These are phyloP conservation scores for Picea abies DNA, from an alignment of 83 land plant species.

Conservation along the genomic window DNA sequence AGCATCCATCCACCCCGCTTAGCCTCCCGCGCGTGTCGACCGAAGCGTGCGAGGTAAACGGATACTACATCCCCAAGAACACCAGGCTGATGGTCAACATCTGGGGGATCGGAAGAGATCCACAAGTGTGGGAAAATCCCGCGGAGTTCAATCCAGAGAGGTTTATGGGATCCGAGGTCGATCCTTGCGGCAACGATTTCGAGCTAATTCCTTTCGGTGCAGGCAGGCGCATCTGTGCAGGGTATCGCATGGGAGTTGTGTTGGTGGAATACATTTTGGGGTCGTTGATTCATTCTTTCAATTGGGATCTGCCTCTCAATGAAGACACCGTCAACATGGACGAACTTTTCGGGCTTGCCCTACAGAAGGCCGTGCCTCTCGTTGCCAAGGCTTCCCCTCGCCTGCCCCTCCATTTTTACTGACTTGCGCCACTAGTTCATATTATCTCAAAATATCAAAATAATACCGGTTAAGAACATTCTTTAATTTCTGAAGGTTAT, in stretches of 20 bases:
- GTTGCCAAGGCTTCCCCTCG: conserved; percentile 8
- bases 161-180: conserved; percentile 19
- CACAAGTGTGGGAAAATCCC: background rate
- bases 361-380: conserved; percentile 39
- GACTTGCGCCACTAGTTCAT: too few relatives aligned
- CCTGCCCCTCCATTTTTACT: too few relatives aligned
- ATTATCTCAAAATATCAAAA: too few relatives aligned
- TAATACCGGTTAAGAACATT: too few relatives aligned
- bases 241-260: conserved; percentile 8
- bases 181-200: conserved; percentile 4
- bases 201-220: conserved; percentile 29
- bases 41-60: conserved; percentile 24
- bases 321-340: conserved; percentile 22
- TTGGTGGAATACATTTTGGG: conserved; percentile 19
- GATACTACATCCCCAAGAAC: too few relatives aligned
- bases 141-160: conserved; percentile 31
- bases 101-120: conserved; percentile 12
- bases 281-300: conserved; percentile 21
- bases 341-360: conserved; percentile 30
- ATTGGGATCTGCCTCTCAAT: conserved; percentile 26
- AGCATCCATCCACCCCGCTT: too few relatives aligned
- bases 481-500: too few relatives aligned
- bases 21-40: conserved; percentile 23
- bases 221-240: conserved; percentile 28
- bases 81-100: conserved; percentile 22